phyloP scores from a whole-genome alignment of 179 eudicot species.

The Actinidia arguta region DNA sequence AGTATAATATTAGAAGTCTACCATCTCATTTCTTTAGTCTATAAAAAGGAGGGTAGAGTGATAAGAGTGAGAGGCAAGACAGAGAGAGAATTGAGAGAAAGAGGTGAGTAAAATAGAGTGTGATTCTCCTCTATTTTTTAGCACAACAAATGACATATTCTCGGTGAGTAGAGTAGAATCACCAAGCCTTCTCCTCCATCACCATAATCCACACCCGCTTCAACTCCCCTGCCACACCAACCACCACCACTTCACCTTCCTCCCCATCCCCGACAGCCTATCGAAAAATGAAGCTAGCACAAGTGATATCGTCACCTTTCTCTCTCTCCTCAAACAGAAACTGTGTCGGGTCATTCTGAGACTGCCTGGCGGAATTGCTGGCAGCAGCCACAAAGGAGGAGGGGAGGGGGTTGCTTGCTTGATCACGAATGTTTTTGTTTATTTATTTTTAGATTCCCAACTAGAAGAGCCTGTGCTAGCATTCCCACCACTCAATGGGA shows the following conservation, averaged over 20 bases:
- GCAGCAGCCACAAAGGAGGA: too few relatives aligned
- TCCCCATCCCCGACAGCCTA: conserved; percentile 35
- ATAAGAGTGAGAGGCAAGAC: too few relatives aligned
- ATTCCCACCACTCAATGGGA: conserved; percentile 1
- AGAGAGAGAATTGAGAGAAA: too few relatives aligned
- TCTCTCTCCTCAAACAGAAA: conserved; percentile 28
- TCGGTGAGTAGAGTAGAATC: too few relatives aligned
- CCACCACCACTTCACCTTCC: conserved; percentile 14
- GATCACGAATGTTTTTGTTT: conserved; percentile 38
- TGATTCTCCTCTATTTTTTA: too few relatives aligned
- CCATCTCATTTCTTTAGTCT: too few relatives aligned
- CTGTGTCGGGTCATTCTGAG: conserved; percentile 36
- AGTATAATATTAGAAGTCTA: too few relatives aligned
- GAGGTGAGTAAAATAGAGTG: too few relatives aligned
- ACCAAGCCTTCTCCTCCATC: conserved; percentile 8
- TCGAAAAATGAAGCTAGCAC: conserved; percentile 26
- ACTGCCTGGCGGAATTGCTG: conserved; percentile 41
- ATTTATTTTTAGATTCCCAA: conserved; percentile 5
- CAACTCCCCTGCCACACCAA: conserved; percentile 5
- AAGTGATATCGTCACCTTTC: conserved; percentile 16
- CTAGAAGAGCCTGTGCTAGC: not conserved
- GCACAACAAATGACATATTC: too few relatives aligned
- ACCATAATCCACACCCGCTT: conserved; percentile 13
- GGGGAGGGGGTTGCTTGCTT: conserved; percentile 42
- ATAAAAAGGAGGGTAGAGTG: too few relatives aligned